Percentiles rank a stretch among this genome's conserved stretches.
phyloP scores from a whole-genome alignment of 2,329 filamentous ascomycete species.

The Chrysoporthe puriensis region DNA sequence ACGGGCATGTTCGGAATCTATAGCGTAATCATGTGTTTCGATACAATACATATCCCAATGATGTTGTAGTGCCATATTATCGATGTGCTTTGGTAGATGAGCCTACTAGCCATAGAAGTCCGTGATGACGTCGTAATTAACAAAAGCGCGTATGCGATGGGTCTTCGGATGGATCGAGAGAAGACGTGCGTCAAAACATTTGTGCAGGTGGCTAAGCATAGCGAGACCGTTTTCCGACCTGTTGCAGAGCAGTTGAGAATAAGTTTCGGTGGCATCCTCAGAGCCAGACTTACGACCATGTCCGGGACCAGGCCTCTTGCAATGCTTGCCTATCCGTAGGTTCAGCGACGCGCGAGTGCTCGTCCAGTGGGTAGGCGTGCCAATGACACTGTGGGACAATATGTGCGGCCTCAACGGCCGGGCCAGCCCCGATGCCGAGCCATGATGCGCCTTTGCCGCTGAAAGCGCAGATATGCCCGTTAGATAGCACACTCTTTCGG shows the following conservation, averaged over 20 bases:
- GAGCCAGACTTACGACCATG: conserved; percentile 2
- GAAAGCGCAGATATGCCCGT: conserved; percentile 7
- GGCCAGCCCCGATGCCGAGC: not conserved
- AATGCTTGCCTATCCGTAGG: no score
- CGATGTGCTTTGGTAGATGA: conserved; percentile 17
- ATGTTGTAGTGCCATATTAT: conserved; percentile 27
- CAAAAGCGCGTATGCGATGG: conserved; percentile 30
- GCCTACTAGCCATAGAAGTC: conserved; percentile 28
- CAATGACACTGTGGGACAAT: conserved; percentile 11
- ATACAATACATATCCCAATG: conserved; percentile 34
- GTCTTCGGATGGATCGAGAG: conserved; percentile 35
- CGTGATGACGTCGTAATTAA: conserved; percentile 28
- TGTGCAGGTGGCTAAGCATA: conserved; percentile 30
- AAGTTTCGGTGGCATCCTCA: no score
- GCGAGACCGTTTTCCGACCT: conserved; percentile 28
- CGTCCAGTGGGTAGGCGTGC: not conserved
- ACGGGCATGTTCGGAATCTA: not conserved
- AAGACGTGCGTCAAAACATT: conserved; percentile 31
- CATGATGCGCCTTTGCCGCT: conserved; percentile 5
- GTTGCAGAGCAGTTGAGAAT: not conserved
- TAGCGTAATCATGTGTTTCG: conserved; percentile 30
- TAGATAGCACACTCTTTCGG: no score
- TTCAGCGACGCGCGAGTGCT: no score
- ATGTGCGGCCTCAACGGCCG: conserved; percentile 2
- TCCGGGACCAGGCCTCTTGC: conserved; percentile 3